Conservation (phyloP, 2,329 filamentous ascomycete genomes). For the Ascochyta fabae region DNA sequence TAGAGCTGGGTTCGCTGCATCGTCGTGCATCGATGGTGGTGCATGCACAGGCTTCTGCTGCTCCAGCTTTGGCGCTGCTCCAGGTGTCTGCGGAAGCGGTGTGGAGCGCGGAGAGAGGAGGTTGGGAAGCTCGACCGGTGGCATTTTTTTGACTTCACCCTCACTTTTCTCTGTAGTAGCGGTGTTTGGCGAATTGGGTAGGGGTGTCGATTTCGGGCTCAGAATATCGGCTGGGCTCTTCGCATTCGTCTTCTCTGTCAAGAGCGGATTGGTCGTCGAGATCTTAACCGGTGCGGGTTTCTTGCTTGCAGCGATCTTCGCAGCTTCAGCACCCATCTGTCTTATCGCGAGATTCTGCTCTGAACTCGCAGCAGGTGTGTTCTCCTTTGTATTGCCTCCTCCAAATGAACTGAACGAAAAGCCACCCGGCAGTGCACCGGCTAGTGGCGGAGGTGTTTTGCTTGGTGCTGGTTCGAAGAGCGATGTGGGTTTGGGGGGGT, state of each 20-base stretch:
- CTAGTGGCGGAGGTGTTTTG: constrained; percentile 18
- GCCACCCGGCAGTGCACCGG: constrained; percentile 15
- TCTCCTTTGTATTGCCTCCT: constrained; percentile 31
- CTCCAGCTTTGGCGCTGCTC: constrained; percentile 13
- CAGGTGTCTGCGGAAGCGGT: constrained; percentile 37
- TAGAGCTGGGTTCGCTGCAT: constrained; percentile 35
- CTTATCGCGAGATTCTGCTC: constrained; percentile 47
- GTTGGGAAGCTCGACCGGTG: constrained; percentile 1
- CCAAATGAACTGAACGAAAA: constrained; percentile 18
- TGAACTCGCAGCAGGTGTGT: constrained; percentile 29
- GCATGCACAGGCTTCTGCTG: constrained; percentile 33
- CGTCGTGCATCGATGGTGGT: constrained; percentile 32
- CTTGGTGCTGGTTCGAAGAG: constrained; percentile 17
- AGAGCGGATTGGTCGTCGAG: constrained; percentile 45
- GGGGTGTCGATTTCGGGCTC: constrained; percentile 11
- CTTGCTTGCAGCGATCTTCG: constrained; percentile 46
- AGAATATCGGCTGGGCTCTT: constrained; percentile 33
- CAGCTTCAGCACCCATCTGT: constrained; percentile 46
- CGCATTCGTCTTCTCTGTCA: constrained; percentile 43
- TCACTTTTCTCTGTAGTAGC: constrained; percentile 3
- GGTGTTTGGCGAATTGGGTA: constrained; percentile 19
- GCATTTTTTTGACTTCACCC: constrained; percentile 4
- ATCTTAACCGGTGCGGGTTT: constrained; percentile 42
- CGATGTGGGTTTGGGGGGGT: constrained; percentile 38
- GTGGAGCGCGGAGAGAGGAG: constrained; percentile 35